phyloP scores from a whole-genome alignment of 139 green algal genomes.

The Chlamydomonas asymmetrica region DNA sequence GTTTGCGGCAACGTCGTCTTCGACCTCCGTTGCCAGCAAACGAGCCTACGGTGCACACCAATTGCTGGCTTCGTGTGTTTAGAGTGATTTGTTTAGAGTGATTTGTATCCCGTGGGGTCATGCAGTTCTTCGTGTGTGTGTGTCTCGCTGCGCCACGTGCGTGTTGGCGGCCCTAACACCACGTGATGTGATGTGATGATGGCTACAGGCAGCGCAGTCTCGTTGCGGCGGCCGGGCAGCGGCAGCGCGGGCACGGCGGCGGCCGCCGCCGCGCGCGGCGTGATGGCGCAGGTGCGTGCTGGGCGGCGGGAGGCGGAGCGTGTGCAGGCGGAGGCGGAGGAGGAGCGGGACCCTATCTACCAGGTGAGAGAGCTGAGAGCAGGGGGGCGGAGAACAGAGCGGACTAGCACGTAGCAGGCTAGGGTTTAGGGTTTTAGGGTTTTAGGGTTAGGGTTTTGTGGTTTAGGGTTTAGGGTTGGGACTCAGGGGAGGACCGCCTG shows the following conservation, averaged over 20 bases:
- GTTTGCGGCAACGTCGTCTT: too few species aligned
- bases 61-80: too few species aligned
- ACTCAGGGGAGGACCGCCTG: not conserved
- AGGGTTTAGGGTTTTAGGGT: too few species aligned
- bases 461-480: not conserved
- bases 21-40: too few species aligned
- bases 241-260: not conserved
- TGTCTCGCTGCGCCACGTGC: too few species aligned
- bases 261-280: not conserved
- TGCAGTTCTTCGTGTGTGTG: not conserved
- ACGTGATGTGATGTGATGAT: too few species aligned
- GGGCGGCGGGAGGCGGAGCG: constrained; percentile 5
- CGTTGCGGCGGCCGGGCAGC: not conserved
- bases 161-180: too few species aligned
- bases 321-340: constrained; percentile 12
- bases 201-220: not conserved
- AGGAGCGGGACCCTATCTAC: constrained; percentile 19
- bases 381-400: not conserved
- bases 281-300: constrained; percentile 7
- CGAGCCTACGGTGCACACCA: too few species aligned
- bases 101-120: too few species aligned
- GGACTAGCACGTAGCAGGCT: not conserved
- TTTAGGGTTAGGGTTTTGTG: not conserved
- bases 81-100: too few species aligned
- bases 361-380: not conserved